Conservation (phyloP, 78 protist species). For the Paratrimastix pyriformis region DNA sequence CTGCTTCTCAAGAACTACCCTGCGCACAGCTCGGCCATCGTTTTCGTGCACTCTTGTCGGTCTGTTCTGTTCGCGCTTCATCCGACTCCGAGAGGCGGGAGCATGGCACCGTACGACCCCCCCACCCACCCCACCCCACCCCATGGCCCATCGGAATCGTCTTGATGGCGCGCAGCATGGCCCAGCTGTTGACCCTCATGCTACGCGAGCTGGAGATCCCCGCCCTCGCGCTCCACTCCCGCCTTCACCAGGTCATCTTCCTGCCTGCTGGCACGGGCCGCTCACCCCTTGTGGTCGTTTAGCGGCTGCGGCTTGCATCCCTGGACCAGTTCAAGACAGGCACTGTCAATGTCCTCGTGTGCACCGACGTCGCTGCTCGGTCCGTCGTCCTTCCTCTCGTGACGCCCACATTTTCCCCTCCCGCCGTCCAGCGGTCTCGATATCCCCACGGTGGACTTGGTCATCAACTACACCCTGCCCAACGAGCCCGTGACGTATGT, state of each 20-base stretch:
- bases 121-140: neutral
- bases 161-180: neutral
- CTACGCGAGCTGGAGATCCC: too few species aligned
- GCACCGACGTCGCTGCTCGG: constrained; percentile 42
- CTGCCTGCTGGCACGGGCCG: neutral
- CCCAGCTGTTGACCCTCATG: too few species aligned
- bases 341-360: constrained; percentile 9
- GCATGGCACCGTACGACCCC: neutral
- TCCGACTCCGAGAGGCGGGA: too few species aligned
- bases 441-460: neutral
- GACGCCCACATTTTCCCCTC: too few species aligned
- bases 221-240: too few species aligned
- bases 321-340: neutral
- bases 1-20: neutral
- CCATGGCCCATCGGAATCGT: neutral
- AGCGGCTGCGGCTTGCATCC: neutral
- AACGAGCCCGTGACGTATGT: constrained; percentile 15
- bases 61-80: too few species aligned
- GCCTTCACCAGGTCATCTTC: too few species aligned
- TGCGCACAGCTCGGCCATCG: neutral
- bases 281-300: neutral
- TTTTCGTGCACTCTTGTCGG: too few species aligned
- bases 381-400: too few species aligned
- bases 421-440: constrained; percentile 47
- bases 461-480: constrained; percentile 44